phyloP scores from a whole-genome alignment of 495 filamentous ascomycete species.

The Geoglossum glabrum region DNA sequence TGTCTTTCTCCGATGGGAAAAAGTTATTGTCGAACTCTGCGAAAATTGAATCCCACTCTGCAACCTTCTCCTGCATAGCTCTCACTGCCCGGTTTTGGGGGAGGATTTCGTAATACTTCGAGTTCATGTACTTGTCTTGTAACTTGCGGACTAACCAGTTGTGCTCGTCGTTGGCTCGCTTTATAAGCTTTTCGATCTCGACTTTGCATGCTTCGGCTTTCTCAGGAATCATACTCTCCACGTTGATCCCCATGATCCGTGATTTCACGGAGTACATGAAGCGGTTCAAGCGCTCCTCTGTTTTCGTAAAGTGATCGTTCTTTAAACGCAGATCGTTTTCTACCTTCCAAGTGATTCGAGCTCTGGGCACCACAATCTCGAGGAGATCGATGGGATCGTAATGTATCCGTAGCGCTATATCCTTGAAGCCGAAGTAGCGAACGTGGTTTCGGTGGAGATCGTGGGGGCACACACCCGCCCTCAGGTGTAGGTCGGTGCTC shows the following conservation, averaged over 20 bases:
- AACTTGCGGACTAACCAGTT: constrained; percentile 47
- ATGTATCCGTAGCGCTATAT: constrained; percentile 70
- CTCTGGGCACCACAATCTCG: constrained; percentile 86
- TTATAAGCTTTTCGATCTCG: constrained; percentile 55
- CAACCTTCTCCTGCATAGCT: constrained; percentile 77
- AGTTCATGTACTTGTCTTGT: constrained; percentile 76
- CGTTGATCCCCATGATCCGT: constrained; percentile 69
- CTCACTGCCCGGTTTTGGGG: constrained; percentile 76
- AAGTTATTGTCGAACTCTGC: constrained; percentile 80
- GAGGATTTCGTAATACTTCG: constrained; percentile 90
- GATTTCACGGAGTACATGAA: constrained; percentile 75
- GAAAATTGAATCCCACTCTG: constrained; percentile 84
- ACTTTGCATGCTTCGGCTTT: constrained; percentile 58
- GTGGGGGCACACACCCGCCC: constrained; percentile 72
- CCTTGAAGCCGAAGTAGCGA: constrained; percentile 75
- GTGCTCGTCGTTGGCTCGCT: constrained; percentile 67
- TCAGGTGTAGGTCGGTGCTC: constrained; percentile 63
- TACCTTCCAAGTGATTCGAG: constrained; percentile 89
- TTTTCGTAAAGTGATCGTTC: constrained; percentile 70
- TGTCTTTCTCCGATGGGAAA: constrained; percentile 94
- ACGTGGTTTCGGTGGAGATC: constrained; percentile 84
- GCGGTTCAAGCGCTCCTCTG: constrained; percentile 56
- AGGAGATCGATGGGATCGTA: constrained; percentile 81
- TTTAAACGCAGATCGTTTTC: constrained; percentile 78
- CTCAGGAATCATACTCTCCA: constrained; percentile 74